A percentile compares a stretch with the other conserved stretches of the same genome.
phyloP scores from a whole-genome alignment of 352 stramenopile species.

The Phytophthora sansomeana region DNA sequence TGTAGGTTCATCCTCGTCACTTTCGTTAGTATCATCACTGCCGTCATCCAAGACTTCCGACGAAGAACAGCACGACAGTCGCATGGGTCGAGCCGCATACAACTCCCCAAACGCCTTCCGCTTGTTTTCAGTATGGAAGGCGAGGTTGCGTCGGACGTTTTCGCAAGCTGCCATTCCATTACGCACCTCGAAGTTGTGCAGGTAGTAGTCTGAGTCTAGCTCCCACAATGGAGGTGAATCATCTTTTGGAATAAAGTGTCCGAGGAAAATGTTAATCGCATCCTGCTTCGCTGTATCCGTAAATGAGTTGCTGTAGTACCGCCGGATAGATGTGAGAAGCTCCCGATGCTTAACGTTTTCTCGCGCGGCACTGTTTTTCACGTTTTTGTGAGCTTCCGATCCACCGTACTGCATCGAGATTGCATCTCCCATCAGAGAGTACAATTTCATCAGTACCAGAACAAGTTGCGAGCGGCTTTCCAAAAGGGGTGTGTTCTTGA shows the following conservation, averaged over 20 bases:
- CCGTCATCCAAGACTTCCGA: slow-evolving; percentile 41
- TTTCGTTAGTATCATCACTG: slow-evolving; percentile 36
- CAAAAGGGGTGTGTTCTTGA: slow-evolving; percentile 88
- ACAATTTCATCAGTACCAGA: slow-evolving; percentile 97
- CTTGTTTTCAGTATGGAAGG: slow-evolving; percentile 72
- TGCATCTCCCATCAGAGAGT: slow-evolving; percentile 97
- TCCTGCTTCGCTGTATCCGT: slow-evolving; percentile 99
- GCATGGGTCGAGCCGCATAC: slow-evolving; percentile 31
- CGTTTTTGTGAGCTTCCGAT: slow-evolving; percentile 99
- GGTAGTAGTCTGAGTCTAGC: slow-evolving; percentile 90
- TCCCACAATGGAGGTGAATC: slow-evolving; percentile 80
- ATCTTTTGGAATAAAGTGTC: slow-evolving; percentile 87
- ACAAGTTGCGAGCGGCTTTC: slow-evolving; percentile 94
- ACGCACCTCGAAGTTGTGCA: slow-evolving; percentile 91
- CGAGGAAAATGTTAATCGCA: slow-evolving; percentile 99
- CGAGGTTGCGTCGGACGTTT: slow-evolving; percentile 67
- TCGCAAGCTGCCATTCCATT: slow-evolving; percentile 73
- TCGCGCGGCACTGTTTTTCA: slow-evolving; percentile 88
- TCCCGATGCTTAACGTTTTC: slow-evolving; percentile 96
- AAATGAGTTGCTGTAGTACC: slow-evolving; percentile 99
- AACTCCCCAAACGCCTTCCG: slow-evolving; percentile 49
- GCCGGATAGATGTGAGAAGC: slow-evolving; percentile 97
- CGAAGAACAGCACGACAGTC: slow-evolving; percentile 49
- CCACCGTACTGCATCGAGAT: slow-evolving; percentile 99
- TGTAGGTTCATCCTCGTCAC: slow-evolving; percentile 38